Evolutionary conservation across 768 basidiomycete genomes (phyloP).

Genomic region (Mycena polygramma): DNA sequence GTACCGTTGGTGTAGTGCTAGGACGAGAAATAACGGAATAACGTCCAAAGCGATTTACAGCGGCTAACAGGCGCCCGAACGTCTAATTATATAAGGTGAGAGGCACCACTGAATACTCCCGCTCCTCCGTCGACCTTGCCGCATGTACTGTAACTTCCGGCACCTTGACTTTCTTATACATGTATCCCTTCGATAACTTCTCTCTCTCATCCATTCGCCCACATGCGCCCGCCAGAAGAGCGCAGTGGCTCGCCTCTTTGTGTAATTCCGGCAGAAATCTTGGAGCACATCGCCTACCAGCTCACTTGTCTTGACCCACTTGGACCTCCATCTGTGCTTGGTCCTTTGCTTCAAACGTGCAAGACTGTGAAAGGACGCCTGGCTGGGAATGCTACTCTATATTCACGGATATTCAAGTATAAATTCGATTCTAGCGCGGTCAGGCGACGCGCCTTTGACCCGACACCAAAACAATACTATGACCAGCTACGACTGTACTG

Average conservation of each 20-base stretch:
- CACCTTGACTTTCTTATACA: conserved; percentile 35
- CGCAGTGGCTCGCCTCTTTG: conserved; percentile 35
- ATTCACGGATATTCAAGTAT: conserved; percentile 64
- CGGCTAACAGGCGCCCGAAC: not conserved
- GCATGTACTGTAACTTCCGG: conserved; percentile 22
- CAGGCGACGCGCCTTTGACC: conserved; percentile 62
- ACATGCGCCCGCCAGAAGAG: conserved; percentile 8
- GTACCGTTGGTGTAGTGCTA: not conserved
- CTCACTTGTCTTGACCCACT: conserved; percentile 55
- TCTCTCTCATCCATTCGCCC: conserved; percentile 19
- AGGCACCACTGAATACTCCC: conserved; percentile 9
- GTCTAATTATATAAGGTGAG: conserved; percentile 4
- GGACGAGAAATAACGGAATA: not conserved
- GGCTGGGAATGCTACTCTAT: conserved; percentile 53
- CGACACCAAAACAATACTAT: conserved; percentile 46
- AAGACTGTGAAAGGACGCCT: conserved; percentile 55
- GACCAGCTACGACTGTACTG: conserved; percentile 54
- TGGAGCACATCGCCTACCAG: conserved; percentile 66
- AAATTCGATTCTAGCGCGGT: conserved; percentile 71
- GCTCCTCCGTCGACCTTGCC: conserved; percentile 13
- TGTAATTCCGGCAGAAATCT: conserved; percentile 57
- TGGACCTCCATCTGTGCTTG: conserved; percentile 61
- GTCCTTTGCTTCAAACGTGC: conserved; percentile 64
- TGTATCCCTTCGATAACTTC: conserved; percentile 25
- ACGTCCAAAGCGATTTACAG: too few relatives aligned